These are phyloP conservation scores for Cordyceps javanica DNA, from an alignment of 2,329 filamentous ascomycete genomes.

Conservation along the genomic window DNA sequence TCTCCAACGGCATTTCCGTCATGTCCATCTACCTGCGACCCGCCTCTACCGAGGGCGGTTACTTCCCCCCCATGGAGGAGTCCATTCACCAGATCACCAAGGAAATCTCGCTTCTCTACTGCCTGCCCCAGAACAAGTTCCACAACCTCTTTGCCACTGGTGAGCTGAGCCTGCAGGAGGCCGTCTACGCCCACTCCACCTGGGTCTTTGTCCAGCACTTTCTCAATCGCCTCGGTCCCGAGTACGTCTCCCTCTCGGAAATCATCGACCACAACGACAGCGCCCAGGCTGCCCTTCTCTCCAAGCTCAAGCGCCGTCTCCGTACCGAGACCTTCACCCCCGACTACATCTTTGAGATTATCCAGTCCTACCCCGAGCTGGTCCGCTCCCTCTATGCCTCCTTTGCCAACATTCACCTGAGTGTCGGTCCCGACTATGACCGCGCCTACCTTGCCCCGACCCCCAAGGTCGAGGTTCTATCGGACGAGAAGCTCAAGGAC, in stretches of 20 bases:
- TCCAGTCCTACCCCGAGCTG: conserved; percentile 80
- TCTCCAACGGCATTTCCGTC: conserved; percentile 95
- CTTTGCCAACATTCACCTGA: conserved; percentile 81
- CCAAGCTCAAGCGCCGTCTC: conserved; percentile 91
- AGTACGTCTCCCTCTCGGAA: conserved; percentile 81
- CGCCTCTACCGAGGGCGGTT: conserved; percentile 49
- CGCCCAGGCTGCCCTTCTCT: conserved; percentile 77
- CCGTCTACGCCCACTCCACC: conserved; percentile 93
- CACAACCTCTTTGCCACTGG: conserved; percentile 83
- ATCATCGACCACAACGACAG: conserved; percentile 77
- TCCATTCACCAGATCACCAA: conserved; percentile 99
- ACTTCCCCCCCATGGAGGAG: conserved; percentile 76
- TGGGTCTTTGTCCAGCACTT: conserved; percentile 99
- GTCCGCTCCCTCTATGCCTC: conserved; percentile 84
- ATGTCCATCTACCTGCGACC: conserved; percentile 93
- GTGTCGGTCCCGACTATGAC: conserved; percentile 44
- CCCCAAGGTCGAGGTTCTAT: conserved; percentile 61
- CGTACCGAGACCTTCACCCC: conserved; percentile 96
- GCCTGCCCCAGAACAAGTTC: conserved; percentile 95
- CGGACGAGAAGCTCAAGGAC: conserved; percentile 66
- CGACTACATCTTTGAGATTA: conserved; percentile 97
- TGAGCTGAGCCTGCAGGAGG: conserved; percentile 86
- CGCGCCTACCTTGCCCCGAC: conserved; percentile 48
- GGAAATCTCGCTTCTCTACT: conserved; percentile 95
- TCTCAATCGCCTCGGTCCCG: conserved; percentile 86